phyloP scores from a whole-genome alignment of 2,329 filamentous ascomycete species.

The Chalara sp. region DNA sequence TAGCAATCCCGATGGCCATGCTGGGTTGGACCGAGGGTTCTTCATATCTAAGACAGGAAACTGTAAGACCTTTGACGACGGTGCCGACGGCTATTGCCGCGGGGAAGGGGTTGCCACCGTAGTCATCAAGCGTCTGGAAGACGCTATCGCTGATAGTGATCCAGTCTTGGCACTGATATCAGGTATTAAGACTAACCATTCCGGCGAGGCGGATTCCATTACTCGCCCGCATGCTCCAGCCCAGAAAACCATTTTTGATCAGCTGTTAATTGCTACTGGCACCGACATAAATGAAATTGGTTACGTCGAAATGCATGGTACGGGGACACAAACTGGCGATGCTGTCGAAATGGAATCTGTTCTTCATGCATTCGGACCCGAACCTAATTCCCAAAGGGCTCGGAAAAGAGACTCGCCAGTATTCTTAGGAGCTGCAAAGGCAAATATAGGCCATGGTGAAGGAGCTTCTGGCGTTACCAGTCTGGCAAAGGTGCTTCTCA shows the following conservation, averaged over 20 bases:
- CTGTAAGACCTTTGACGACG: slow-evolving; percentile 52
- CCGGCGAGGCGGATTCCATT: not conserved
- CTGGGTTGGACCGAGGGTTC: slow-evolving; percentile 67
- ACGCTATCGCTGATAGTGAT: not conserved
- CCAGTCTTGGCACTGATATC: not conserved
- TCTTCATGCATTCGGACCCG: not conserved
- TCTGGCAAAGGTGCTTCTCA: not conserved
- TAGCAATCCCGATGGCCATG: slow-evolving; percentile 57
- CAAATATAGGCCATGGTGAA: slow-evolving; percentile 19
- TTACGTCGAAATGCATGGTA: slow-evolving; percentile 12
- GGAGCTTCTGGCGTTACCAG: not conserved
- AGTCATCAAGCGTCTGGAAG: not conserved
- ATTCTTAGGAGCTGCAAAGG: slow-evolving; percentile 14
- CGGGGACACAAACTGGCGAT: slow-evolving; percentile 11
- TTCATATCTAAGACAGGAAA: slow-evolving; percentile 71
- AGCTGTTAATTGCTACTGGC: not conserved
- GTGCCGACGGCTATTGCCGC: not conserved
- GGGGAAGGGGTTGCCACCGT: not conserved
- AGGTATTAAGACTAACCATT: not conserved
- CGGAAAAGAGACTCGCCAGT: not conserved
- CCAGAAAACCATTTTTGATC: not conserved
- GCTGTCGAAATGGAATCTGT: not conserved
- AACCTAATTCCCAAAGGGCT: not conserved
- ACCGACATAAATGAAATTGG: not conserved
- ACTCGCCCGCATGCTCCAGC: not conserved